phyloP scores from a whole-genome alignment of 2,329 filamentous ascomycete species.

The Xylariales sp. region DNA sequence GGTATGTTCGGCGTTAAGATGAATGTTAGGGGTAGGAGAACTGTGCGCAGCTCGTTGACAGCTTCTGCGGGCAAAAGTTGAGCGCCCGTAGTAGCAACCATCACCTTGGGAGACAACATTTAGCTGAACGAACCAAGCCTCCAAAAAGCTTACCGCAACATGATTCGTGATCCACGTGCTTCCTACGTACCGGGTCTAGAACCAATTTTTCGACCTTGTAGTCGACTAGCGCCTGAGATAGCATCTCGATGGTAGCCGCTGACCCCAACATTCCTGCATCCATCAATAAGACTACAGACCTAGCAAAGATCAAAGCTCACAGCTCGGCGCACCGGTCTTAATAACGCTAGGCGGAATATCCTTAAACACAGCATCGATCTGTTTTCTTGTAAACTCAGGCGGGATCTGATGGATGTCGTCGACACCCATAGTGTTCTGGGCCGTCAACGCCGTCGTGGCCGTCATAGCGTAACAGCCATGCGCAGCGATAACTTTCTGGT shows the following conservation, averaged over 20 bases:
- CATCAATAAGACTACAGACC: neutral
- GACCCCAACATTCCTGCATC: conserved; percentile 82
- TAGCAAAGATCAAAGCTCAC: neutral
- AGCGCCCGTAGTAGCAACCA: conserved; percentile 87
- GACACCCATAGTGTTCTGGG: conserved; percentile 91
- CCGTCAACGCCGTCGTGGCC: conserved; percentile 93
- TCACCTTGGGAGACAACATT: conserved; percentile 70
- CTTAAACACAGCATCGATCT: conserved; percentile 84
- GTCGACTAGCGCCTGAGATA: conserved; percentile 71
- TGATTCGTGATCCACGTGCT: neutral
- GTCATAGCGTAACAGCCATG: conserved; percentile 97
- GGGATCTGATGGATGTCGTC: conserved; percentile 83
- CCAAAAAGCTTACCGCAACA: neutral
- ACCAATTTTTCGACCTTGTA: conserved; percentile 71
- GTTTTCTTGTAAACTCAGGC: conserved; percentile 80
- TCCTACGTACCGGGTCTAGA: conserved; percentile 75
- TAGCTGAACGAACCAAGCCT: neutral
- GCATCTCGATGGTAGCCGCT: conserved; percentile 73
- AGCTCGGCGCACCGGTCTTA: conserved; percentile 77
- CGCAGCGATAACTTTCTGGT: conserved; percentile 92
- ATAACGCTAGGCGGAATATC: conserved; percentile 91
- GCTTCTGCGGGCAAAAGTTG: conserved; percentile 74
- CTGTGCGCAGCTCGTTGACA: conserved; percentile 67
- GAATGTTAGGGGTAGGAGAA: conserved; percentile 73
- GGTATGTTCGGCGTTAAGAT: conserved; percentile 41